Evolutionary conservation across 768 basidiomycete genomes (phyloP), one percentile per base, ranked within the genome.

Genomic region (Leccinum obscurum): DNA sequence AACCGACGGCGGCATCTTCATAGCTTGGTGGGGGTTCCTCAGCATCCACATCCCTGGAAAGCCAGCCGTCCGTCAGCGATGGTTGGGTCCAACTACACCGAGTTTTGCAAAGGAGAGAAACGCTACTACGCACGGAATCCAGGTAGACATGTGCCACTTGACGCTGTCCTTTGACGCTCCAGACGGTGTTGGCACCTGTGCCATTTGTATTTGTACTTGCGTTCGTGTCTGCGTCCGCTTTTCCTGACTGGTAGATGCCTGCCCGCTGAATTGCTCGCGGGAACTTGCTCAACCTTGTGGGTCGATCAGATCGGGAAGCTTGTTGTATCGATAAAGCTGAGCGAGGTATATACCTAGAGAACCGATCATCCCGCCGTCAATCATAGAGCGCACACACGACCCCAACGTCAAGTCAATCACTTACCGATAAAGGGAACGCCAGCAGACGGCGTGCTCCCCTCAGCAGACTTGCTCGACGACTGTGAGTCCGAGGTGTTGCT

Each of bases 361-460:
- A 67, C 30, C n/a, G 50, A 30, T 51, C 22, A 17, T 15, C 13
- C 8, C 57, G 44, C 57, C 14, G 20, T 63, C 35, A 30, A 8
- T 30, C 15, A 17, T 8, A 17, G 35, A 14, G 3, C 37, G 8
- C 3, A 30, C 7, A 8, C 30, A 30, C 30, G 2, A 30, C 30
- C 30, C 30, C 51, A 24, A 20, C 50, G 60, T 24, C 35, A 54
- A 55, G 30, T 30, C 30, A 56, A 52, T 52, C 44, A 76, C 83
- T 22, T 65, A 90, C 91, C 90, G 49, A 93, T 85, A 76, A 93
- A 92, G 8, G 92, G 92, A n/a, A 93, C 81, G 66, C 92, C 92
- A 6, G 83, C 80, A 10, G 84, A 74, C 10, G 83, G 81, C 30
- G 76, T 74, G 61, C 76, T 81, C 52, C 76, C 69, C 17, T 80